These are phyloP conservation scores for Populus davidiana DNA, from an alignment of 345 rosid genomes.

Conservation along the genomic window DNA sequence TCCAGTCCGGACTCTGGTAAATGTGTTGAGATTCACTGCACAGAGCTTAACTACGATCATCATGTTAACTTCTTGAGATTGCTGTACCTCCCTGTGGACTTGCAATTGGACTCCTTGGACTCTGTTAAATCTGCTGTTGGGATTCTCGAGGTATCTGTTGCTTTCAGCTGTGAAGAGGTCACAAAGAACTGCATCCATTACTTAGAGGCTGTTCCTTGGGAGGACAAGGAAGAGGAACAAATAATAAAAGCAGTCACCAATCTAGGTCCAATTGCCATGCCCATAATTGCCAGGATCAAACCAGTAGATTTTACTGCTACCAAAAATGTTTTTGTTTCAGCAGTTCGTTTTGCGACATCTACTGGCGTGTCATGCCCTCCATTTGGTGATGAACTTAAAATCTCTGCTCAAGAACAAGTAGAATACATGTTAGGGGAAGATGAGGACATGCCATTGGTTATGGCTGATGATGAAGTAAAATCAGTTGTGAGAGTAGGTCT, in stretches of 20 bases:
- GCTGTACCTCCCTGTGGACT: slow-evolving; percentile 34
- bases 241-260: slow-evolving; percentile 34
- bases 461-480: slow-evolving; percentile 63
- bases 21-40: slow-evolving; percentile 37
- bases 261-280: slow-evolving; percentile 52
- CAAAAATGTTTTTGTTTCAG: slow-evolving; percentile 66
- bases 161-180: slow-evolving; percentile 42
- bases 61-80: slow-evolving; percentile 43
- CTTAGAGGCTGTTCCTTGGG: slow-evolving; percentile 59
- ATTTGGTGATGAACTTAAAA: slow-evolving; percentile 63
- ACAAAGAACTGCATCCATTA: slow-evolving; percentile 45
- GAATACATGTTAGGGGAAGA: slow-evolving; percentile 83
- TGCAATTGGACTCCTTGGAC: slow-evolving; percentile 34
- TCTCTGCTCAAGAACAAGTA: slow-evolving; percentile 85
- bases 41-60: slow-evolving; percentile 35
- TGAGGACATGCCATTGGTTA: slow-evolving; percentile 52
- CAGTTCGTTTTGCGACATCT: slow-evolving; percentile 72
- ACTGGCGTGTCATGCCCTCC: slow-evolving; percentile 49
- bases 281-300: slow-evolving; percentile 47
- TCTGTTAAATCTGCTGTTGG: slow-evolving; percentile 47
- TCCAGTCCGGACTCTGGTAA: slow-evolving; percentile 21
- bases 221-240: slow-evolving; percentile 51
- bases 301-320: slow-evolving; percentile 50
- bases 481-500: slow-evolving; percentile 57
- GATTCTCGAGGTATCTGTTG: slow-evolving; percentile 41